Evolutionary conservation across 495 filamentous ascomycete genomes (phyloP).

Genomic region (Hypoxylon crocopeplum): DNA sequence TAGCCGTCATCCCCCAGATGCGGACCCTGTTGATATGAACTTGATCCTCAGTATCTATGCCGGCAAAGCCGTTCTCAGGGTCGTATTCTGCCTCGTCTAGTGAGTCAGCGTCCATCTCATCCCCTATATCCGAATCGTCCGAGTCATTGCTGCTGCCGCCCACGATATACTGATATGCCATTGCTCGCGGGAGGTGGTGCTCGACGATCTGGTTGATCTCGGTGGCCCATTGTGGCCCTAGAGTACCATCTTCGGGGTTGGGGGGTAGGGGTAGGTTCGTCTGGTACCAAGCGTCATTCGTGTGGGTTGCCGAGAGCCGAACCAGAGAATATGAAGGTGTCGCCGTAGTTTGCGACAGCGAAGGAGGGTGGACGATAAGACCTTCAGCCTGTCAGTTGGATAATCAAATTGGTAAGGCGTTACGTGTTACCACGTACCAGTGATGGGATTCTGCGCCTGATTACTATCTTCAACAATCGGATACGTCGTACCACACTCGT

Average conservation of each 20-base stretch:
- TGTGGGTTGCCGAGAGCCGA: slow-evolving; percentile 53
- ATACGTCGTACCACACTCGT: slow-evolving; percentile 50
- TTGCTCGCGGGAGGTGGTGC: slow-evolving; percentile 38
- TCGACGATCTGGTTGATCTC: slow-evolving; percentile 50
- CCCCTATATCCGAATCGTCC: slow-evolving; percentile 20
- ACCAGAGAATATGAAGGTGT: slow-evolving; percentile 51
- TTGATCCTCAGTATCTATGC: slow-evolving; percentile 37
- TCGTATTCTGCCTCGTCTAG: slow-evolving; percentile 36
- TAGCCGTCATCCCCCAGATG: slow-evolving; percentile 52
- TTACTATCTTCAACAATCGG: slow-evolving; percentile 17
- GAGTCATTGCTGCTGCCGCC: slow-evolving; percentile 6
- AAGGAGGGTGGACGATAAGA: slow-evolving; percentile 51
- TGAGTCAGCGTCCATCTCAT: slow-evolving; percentile 27
- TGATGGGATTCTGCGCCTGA: slow-evolving; percentile 48
- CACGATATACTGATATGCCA: slow-evolving; percentile 20
- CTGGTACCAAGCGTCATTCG: slow-evolving; percentile 53
- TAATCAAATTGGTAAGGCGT: too few relatives aligned
- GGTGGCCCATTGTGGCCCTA: slow-evolving; percentile 48
- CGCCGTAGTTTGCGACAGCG: slow-evolving; percentile 31
- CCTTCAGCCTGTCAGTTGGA: slow-evolving; percentile 37
- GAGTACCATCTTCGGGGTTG: slow-evolving; percentile 19
- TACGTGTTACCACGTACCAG: slow-evolving; percentile 47
- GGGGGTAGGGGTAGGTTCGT: slow-evolving; percentile 45
- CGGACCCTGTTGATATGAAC: slow-evolving; percentile 53
- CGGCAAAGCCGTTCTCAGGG: slow-evolving; percentile 28